Evolutionary conservation across 345 rosid species (phyloP), one percentile per base, ranked within the genome.

Genomic region (Murraya koenigii): DNA sequence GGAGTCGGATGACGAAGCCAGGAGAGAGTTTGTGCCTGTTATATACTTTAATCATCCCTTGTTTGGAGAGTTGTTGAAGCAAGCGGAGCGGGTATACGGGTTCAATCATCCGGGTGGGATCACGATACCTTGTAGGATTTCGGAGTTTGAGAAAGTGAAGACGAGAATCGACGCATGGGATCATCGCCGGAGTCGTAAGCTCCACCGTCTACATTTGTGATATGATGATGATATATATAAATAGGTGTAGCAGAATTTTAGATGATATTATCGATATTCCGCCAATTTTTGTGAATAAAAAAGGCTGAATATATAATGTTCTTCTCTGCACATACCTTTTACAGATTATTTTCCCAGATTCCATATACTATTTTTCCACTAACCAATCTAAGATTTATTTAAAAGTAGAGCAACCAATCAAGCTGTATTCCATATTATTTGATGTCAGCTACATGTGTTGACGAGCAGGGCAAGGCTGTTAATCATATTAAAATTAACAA

Each of bases 41-140:
- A 85, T 93, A 3, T 92, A 91, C 77, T 88, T 95, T 77, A 93
- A 93, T 73, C 97, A 95, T 72, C 99, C 98, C 10, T 78, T 92
- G 78, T 93, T 95, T 63, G 91, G 89, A 58, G 93, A 91, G 60
- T 84, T 92, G 79, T 76, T 95, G 84, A 87, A 84, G 82, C 89
- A 91, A 81, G 77, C 95, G 67, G 97, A 93, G 89, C 87, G 82
- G 82, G 91, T 85, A 35, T 86, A 91, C 82, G 98, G 98, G 83
- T 91, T 84, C 68, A 71, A 92, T 71, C 92, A 91, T 69, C 85
- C 92, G 71, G 93, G 96, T 49, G 93, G 93, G 84, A 91, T 95
- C 77, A 91, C 85, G 28, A 81, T 95, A 30, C 98, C 99, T 0
- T 91, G 96, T 69, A 84, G 90, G 81, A 79, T 89, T 67, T 90